Evolutionary conservation across 305 asterid genomes (phyloP).

Genomic region (Fraxinus baroniana): DNA sequence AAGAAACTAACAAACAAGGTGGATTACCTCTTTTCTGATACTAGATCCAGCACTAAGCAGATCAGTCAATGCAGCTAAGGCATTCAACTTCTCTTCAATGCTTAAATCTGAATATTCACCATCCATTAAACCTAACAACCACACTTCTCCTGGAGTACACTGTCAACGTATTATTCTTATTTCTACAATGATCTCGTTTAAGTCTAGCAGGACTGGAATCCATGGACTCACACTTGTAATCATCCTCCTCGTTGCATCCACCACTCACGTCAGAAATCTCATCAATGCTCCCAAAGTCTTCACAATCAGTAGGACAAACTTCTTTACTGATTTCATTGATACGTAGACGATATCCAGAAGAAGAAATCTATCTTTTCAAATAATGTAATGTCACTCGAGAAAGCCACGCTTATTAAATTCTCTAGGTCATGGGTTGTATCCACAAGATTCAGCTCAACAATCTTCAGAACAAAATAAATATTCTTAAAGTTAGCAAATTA

Average conservation of each 20-base stretch:
- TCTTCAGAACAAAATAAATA: constrained; percentile 48
- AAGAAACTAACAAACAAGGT: constrained; percentile 5
- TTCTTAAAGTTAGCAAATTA: constrained; percentile 21
- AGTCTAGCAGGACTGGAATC: constrained; percentile 43
- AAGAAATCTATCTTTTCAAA: constrained; percentile 93
- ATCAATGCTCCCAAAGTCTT: constrained; percentile 66
- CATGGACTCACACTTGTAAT: constrained; percentile 53
- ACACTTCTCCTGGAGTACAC: constrained; percentile 72
- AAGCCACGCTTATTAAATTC: constrained; percentile 56
- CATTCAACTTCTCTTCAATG: constrained; percentile 80
- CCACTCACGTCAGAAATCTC: constrained; percentile 63
- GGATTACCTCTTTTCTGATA: constrained; percentile 72
- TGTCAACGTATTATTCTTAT: constrained; percentile 27
- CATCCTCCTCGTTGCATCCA: constrained; percentile 43
- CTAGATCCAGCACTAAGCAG: constrained; percentile 79
- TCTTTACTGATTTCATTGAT: constrained; percentile 54
- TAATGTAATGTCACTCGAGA: constrained; percentile 79
- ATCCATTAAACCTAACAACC: constrained; percentile 91
- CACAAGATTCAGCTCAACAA: constrained; percentile 63
- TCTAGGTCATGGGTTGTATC: constrained; percentile 53
- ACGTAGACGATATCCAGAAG: constrained; percentile 80
- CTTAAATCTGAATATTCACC: constrained; percentile 92
- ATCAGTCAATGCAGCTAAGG: constrained; percentile 67
- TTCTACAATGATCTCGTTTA: constrained; percentile 32
- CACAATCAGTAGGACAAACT: constrained; percentile 60